A percentile compares a stretch with the other conserved stretches of the same genome.
Conservation (phyloP, 495 filamentous ascomycete genomes). For the Melanomma pulvis-pyrius region DNA sequence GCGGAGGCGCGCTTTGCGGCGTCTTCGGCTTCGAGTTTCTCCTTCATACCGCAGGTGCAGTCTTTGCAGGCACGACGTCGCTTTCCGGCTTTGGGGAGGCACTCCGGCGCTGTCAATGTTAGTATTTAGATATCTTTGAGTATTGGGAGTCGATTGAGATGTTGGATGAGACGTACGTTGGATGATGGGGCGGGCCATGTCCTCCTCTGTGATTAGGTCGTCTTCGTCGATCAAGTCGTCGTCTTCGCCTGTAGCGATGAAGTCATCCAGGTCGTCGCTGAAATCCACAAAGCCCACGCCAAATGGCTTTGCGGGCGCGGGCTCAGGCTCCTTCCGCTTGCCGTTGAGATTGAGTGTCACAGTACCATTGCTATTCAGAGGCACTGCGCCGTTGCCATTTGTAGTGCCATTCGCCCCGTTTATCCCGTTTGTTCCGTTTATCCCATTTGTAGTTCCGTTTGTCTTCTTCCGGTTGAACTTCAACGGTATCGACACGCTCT, state of each 20-base stretch:
- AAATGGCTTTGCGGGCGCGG: slow-evolving; percentile 46
- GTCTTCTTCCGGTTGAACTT: slow-evolving; percentile 70
- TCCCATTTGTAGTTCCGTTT: slow-evolving; percentile 36
- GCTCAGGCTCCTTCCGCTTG: slow-evolving; percentile 53
- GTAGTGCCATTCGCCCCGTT: slow-evolving; percentile 32
- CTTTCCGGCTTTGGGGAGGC: slow-evolving; percentile 78
- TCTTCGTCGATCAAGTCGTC: slow-evolving; percentile 91
- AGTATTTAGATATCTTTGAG: slow-evolving; percentile 18
- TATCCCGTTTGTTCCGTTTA: slow-evolving; percentile 27
- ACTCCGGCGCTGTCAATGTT: slow-evolving; percentile 68
- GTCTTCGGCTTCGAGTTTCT: slow-evolving; percentile 79
- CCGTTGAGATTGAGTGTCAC: slow-evolving; percentile 39
- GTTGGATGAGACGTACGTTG: slow-evolving; percentile 63
- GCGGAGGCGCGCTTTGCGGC: slow-evolving; percentile 65
- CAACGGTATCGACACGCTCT: slow-evolving; percentile 70
- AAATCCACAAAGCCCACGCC: slow-evolving; percentile 77
- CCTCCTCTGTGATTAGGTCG: slow-evolving; percentile 78
- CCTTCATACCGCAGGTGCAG: slow-evolving; percentile 89
- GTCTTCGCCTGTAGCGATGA: slow-evolving; percentile 56
- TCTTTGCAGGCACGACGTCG: slow-evolving; percentile 94
- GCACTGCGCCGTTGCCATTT: slow-evolving; percentile 32
- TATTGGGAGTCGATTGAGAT: not conserved
- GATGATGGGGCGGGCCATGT: slow-evolving; percentile 69
- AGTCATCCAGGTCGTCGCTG: slow-evolving; percentile 65
- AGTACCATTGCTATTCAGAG: slow-evolving; percentile 34